These are phyloP conservation scores for Sindora glabra DNA, from an alignment of 306 rosid species.

Conservation along the genomic window DNA sequence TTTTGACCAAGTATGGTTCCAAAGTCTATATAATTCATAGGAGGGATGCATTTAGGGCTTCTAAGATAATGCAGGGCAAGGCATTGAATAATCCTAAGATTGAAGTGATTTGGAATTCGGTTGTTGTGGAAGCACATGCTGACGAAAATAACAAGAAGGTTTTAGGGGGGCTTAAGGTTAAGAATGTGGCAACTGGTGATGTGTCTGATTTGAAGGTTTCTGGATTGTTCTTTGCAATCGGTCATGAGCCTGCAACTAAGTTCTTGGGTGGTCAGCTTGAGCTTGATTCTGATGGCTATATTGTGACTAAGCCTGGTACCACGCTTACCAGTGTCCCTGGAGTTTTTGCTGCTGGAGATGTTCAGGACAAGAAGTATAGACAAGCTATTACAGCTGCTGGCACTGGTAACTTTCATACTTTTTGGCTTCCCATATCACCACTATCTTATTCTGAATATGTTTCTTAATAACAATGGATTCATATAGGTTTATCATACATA, in stretches of 20 bases:
- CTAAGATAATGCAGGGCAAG: slow-evolving; percentile 78
- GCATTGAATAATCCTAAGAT: slow-evolving; percentile 55
- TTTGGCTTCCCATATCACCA: background rate
- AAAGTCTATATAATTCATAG: slow-evolving; percentile 67
- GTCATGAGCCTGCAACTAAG: slow-evolving; percentile 83
- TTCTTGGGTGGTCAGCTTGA: slow-evolving; percentile 66
- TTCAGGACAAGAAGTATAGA: slow-evolving; percentile 93
- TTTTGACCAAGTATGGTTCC: slow-evolving; percentile 71
- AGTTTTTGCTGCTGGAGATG: slow-evolving; percentile 91
- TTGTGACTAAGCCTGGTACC: slow-evolving; percentile 56
- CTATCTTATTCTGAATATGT: background rate
- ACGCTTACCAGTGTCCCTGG: slow-evolving; percentile 62
- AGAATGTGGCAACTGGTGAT: slow-evolving; percentile 42
- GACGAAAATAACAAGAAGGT: slow-evolving; percentile 19
- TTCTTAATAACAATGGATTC: background rate
- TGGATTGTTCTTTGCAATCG: slow-evolving; percentile 79
- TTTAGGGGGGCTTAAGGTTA: slow-evolving; percentile 67
- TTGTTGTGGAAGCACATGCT: slow-evolving; percentile 59
- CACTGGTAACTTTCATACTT: slow-evolving; percentile 32
- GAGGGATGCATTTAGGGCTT: slow-evolving; percentile 67
- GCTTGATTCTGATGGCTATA: slow-evolving; percentile 59
- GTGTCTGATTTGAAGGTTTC: slow-evolving; percentile 60
- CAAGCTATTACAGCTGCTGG: slow-evolving; percentile 94
- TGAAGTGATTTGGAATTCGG: slow-evolving; percentile 62
- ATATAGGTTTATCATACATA: background rate